phyloP scores from a whole-genome alignment of 148 eudicot species.

The Amaranthus palmeri region DNA sequence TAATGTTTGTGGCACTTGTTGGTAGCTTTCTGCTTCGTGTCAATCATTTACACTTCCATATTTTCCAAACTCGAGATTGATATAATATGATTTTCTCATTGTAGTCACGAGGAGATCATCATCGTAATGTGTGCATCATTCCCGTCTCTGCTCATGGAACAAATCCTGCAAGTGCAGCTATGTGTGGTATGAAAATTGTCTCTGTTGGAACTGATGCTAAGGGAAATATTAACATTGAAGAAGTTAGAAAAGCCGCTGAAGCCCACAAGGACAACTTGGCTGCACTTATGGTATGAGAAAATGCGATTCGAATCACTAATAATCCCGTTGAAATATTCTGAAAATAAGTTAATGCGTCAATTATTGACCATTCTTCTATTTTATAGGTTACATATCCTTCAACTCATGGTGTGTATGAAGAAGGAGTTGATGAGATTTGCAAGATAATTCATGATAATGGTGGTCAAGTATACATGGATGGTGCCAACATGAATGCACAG shows the following conservation, averaged over 20 bases:
- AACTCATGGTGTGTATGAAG: conserved; percentile 98
- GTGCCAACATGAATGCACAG: conserved; percentile 99
- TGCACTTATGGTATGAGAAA: conserved; percentile 73
- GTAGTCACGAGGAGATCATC: conserved; percentile 95
- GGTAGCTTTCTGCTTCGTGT: neutral
- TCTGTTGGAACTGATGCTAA: conserved; percentile 92
- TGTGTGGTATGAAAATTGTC: conserved; percentile 99
- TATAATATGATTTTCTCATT: conserved; percentile 12
- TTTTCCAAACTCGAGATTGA: neutral
- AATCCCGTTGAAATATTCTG: neutral
- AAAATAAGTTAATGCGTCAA: neutral
- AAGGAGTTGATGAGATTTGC: conserved; percentile 97
- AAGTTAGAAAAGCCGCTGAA: conserved; percentile 89
- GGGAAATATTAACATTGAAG: conserved; percentile 92
- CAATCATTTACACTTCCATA: neutral
- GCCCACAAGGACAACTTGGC: conserved; percentile 73
- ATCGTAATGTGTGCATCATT: conserved; percentile 93
- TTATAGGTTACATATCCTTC: conserved; percentile 96
- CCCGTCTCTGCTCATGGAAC: conserved; percentile 99
- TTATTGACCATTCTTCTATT: conserved; percentile 4
- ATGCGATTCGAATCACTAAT: neutral
- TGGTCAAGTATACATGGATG: conserved; percentile 99
- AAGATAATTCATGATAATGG: conserved; percentile 96
- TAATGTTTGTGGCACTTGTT: neutral
- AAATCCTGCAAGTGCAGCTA: conserved; percentile 99